Evolutionary conservation across 495 filamentous ascomycete species (phyloP).

Genomic region (Podospora sp.): DNA sequence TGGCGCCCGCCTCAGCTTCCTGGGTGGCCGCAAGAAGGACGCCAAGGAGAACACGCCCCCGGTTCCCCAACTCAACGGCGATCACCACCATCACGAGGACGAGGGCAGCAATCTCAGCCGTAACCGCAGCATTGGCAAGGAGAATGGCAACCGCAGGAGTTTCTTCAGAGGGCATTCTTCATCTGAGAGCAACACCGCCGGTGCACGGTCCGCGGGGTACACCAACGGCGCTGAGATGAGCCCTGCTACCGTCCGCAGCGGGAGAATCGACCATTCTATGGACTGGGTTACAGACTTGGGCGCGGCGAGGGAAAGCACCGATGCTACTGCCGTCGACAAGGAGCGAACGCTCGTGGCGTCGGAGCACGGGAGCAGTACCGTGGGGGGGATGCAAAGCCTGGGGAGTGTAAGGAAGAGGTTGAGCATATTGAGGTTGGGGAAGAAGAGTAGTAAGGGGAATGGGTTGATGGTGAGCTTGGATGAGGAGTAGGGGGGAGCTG

Average conservation of each 20-base stretch:
- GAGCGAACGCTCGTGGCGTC: not conserved
- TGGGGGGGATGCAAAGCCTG: not conserved
- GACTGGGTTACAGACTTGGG: constrained; percentile 33
- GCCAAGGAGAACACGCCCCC: constrained; percentile 16
- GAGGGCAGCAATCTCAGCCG: constrained; percentile 7
- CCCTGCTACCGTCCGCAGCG: not conserved
- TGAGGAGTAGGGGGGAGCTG: constrained; percentile 32
- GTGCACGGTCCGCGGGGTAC: not conserved
- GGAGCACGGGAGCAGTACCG: constrained; percentile 1
- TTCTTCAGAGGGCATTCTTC: constrained; percentile 34
- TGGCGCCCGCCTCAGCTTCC: constrained; percentile 52
- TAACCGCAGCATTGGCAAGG: constrained; percentile 32
- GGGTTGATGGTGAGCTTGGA: constrained; percentile 52
- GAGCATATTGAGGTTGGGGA: constrained; percentile 65
- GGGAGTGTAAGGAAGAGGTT: constrained; percentile 68
- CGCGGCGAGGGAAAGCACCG: constrained; percentile 17
- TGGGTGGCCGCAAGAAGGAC: constrained; percentile 49
- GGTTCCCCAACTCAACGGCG: constrained; percentile 27
- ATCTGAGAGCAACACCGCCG: constrained; percentile 25
- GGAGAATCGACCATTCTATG: constrained; percentile 21
- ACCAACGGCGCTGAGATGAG: constrained; percentile 32
- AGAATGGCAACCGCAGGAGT: constrained; percentile 33
- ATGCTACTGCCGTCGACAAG: constrained; percentile 24
- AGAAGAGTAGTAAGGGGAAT: constrained; percentile 61
- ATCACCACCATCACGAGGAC: constrained; percentile 13